Evolutionary conservation across 306 rosid genomes (phyloP).

Genomic region (Dryas octopetala): DNA sequence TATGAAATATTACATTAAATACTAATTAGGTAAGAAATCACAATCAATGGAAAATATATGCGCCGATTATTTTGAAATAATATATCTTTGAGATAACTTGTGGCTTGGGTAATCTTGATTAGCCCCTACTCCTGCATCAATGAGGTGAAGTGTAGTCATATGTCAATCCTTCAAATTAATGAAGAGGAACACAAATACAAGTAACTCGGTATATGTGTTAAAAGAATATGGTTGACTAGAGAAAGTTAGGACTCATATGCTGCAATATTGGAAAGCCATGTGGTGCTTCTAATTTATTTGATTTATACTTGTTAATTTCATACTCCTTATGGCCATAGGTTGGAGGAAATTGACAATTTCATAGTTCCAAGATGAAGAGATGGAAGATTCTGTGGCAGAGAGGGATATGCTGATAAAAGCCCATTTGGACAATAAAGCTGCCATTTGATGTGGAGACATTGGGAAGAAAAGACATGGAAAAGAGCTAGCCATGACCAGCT

Average conservation of each 20-base stretch:
- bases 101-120: too few relatives aligned
- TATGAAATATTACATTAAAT: too few relatives aligned
- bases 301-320: background rate
- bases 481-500: too few relatives aligned
- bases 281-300: background rate
- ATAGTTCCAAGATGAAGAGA: constrained; percentile 62
- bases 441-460: constrained; percentile 49
- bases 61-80: constrained; percentile 34
- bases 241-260: background rate
- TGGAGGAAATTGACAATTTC: constrained; percentile 48
- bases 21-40: too few relatives aligned
- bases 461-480: background rate
- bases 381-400: constrained; percentile 50
- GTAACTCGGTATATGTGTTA: constrained; percentile 28
- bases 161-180: constrained; percentile 28
- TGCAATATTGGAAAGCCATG: background rate
- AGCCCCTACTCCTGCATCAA: constrained; percentile 43
- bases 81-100: constrained; percentile 47
- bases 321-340: constrained; percentile 39
- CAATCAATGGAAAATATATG: too few relatives aligned
- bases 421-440: constrained; percentile 45
- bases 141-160: constrained; percentile 54
- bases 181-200: constrained; percentile 45
- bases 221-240: background rate
- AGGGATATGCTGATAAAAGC: constrained; percentile 46